Conservation (phyloP, 208 protist species). For the Leishmania major region DNA sequence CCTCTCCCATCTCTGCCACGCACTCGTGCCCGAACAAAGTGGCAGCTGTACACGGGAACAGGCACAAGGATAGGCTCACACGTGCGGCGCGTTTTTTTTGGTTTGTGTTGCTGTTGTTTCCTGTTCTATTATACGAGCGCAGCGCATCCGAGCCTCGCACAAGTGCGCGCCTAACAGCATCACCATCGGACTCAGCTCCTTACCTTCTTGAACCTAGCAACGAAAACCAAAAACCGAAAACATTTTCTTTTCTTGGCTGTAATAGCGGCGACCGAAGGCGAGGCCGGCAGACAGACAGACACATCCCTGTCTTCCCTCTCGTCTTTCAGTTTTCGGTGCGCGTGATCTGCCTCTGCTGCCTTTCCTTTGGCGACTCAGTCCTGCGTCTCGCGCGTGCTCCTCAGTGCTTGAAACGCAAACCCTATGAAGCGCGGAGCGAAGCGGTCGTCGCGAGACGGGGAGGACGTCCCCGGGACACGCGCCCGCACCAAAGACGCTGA, state of each 20-base stretch:
- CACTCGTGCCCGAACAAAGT: neutral
- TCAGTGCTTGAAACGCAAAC: neutral
- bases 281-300: neutral
- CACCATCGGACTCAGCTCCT: neutral
- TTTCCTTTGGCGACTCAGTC: neutral
- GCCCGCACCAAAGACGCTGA: slow-evolving; percentile 41
- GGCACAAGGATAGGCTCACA: neutral
- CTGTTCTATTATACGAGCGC: neutral
- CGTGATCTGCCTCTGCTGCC: neutral
- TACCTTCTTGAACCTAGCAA: neutral
- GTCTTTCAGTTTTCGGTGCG: neutral
- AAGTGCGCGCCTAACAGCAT: neutral
- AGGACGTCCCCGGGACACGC: slow-evolving; percentile 30
- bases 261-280: neutral
- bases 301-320: neutral
- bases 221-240: neutral
- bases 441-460: slow-evolving; percentile 42
- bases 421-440: slow-evolving; percentile 42
- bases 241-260: neutral
- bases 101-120: neutral
- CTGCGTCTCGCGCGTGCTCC: neutral
- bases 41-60: neutral
- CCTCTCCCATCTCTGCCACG: neutral
- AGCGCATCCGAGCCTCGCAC: neutral
- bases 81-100: neutral